Percentiles rank a stretch among this genome's conserved stretches.
phyloP scores from a whole-genome alignment of 179 eudicot species.

The Beta corolliflora region DNA sequence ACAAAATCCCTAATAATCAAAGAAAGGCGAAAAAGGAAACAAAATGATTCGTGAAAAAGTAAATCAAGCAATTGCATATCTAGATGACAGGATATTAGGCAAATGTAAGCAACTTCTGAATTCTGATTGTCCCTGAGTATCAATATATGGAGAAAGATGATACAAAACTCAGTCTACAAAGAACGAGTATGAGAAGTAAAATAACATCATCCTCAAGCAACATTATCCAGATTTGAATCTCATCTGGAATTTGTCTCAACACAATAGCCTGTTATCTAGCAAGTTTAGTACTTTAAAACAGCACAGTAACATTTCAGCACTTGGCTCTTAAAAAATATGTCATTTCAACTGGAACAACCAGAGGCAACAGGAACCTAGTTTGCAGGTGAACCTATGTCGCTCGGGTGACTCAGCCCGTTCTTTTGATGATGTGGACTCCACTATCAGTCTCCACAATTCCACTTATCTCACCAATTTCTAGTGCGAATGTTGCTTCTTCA shows the following conservation, averaged over 20 bases:
- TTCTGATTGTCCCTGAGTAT: too few species aligned
- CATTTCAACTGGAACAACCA: not conserved
- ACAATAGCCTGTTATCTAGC: not conserved
- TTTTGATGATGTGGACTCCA: slow-evolving; percentile 80
- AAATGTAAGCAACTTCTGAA: too few species aligned
- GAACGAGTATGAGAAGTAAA: not conserved
- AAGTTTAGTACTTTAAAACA: not conserved
- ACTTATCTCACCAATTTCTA: slow-evolving; percentile 82
- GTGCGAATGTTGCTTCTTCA: slow-evolving; percentile 81
- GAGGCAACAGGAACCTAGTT: slow-evolving; percentile 3
- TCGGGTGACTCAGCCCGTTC: slow-evolving; percentile 58
- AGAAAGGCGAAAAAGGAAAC: too few species aligned
- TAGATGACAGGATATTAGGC: too few species aligned
- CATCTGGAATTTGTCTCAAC: not conserved
- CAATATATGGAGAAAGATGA: too few species aligned
- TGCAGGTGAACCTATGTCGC: not conserved
- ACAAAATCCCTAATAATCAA: too few species aligned
- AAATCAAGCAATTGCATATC: too few species aligned
- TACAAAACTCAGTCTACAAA: too few species aligned
- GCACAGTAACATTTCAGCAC: slow-evolving; percentile 3
- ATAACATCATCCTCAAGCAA: not conserved
- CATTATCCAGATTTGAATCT: not conserved
- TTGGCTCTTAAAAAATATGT: not conserved
- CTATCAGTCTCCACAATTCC: slow-evolving; percentile 94
- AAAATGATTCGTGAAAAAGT: too few species aligned